Evolutionary conservation across 2,329 filamentous ascomycete genomes (phyloP).

Genomic region (Aspergillus tamarii): DNA sequence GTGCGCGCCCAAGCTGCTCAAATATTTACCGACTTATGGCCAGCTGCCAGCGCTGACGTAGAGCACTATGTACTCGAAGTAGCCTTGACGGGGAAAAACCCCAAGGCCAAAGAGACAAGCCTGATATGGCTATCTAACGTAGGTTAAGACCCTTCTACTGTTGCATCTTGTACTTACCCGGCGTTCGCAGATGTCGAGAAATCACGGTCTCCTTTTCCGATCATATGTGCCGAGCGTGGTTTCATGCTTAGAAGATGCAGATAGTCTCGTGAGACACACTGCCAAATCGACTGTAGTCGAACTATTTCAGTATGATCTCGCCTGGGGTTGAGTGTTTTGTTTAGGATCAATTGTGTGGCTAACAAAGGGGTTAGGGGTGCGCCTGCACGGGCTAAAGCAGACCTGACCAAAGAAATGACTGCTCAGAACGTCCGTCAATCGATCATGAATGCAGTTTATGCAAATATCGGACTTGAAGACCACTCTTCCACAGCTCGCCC

Average conservation of each 20-base stretch:
- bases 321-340: background rate
- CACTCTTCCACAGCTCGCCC: slow-evolving; percentile 25
- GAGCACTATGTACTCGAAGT: slow-evolving; percentile 78
- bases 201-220: slow-evolving; percentile 78
- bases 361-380: slow-evolving; percentile 61
- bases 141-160: slow-evolving; percentile 26
- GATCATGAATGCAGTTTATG: slow-evolving; percentile 79
- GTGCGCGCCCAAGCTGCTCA: slow-evolving; percentile 74
- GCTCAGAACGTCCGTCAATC: slow-evolving; percentile 83
- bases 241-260: slow-evolving; percentile 85
- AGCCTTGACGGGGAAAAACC: slow-evolving; percentile 78
- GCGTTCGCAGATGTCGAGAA: slow-evolving; percentile 71
- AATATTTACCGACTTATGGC: slow-evolving; percentile 77
- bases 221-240: slow-evolving; percentile 81
- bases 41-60: slow-evolving; percentile 69
- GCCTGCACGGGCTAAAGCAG: slow-evolving; percentile 80
- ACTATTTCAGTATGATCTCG: slow-evolving; percentile 69
- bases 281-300: slow-evolving; percentile 84
- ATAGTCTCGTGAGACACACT: slow-evolving; percentile 81
- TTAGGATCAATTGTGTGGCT: slow-evolving; percentile 5
- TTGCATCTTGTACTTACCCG: slow-evolving; percentile 10
- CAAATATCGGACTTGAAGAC: slow-evolving; percentile 64
- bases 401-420: slow-evolving; percentile 83
- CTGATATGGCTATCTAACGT: slow-evolving; percentile 85
- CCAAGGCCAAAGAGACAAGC: slow-evolving; percentile 79